phyloP scores from a whole-genome alignment of 306 rosid species.

The Vigna radiata region DNA sequence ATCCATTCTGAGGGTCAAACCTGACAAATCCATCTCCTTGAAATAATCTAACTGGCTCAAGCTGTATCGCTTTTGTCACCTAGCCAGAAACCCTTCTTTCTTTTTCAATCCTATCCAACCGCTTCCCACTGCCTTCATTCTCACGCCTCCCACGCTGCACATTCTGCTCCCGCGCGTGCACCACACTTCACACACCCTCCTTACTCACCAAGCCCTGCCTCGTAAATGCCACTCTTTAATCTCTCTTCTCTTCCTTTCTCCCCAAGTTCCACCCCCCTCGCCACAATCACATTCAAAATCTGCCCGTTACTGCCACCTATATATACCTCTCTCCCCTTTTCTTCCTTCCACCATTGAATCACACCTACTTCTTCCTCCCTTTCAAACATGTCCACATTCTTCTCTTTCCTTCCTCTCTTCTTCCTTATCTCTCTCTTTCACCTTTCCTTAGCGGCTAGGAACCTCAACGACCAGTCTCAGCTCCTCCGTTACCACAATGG shows the following conservation, averaged over 20 bases:
- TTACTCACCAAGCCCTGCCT: constrained; percentile 53
- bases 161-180: constrained; percentile 40
- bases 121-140: background rate
- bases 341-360: constrained; percentile 6
- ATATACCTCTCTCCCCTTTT: constrained; percentile 25
- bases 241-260: constrained; percentile 32
- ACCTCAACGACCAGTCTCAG: constrained; percentile 57
- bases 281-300: constrained; percentile 13
- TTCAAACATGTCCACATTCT: constrained; percentile 40
- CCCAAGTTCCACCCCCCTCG: constrained; percentile 42
- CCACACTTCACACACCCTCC: constrained; percentile 34
- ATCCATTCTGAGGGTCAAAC: constrained; percentile 6
- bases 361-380: no score
- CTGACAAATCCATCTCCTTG: background rate
- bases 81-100: constrained; percentile 47
- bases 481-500: constrained; percentile 84
- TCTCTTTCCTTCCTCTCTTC: constrained; percentile 32
- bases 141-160: constrained; percentile 43
- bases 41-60: constrained; percentile 52
- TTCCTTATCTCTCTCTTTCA: constrained; percentile 47
- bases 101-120: constrained; percentile 7
- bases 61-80: constrained; percentile 69
- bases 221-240: constrained; percentile 57
- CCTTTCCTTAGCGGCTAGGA: constrained; percentile 59
- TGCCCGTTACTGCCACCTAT: constrained; percentile 37